A percentile compares a stretch with the other conserved stretches of the same genome.
phyloP scores from a whole-genome alignment of 2,329 filamentous ascomycete species.

The Endoconidiophora laricicola region DNA sequence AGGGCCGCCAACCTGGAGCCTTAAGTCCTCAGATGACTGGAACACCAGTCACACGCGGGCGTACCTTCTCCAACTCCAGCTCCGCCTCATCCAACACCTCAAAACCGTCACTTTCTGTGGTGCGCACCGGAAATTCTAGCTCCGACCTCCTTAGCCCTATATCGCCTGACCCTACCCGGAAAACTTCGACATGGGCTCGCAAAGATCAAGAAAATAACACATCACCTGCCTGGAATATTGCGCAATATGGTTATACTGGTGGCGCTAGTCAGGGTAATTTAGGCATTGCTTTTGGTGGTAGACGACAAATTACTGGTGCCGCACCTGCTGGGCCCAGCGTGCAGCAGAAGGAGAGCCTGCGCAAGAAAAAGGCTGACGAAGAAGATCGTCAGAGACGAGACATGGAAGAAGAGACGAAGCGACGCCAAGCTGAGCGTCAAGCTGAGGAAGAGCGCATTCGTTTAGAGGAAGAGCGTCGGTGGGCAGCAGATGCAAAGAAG shows the following conservation, averaged over 20 bases:
- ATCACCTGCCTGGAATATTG: conserved; percentile 90
- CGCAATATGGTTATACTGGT: conserved; percentile 96
- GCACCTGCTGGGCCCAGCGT: conserved; percentile 63
- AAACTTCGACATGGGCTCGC: conserved; percentile 67
- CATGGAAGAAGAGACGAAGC: conserved; percentile 35
- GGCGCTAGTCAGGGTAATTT: conserved; percentile 92
- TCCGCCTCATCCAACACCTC: conserved; percentile 37
- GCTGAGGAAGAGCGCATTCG: conserved; percentile 46
- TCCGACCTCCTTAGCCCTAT: conserved; percentile 42
- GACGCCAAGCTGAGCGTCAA: conserved; percentile 29
- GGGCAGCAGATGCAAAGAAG: conserved; percentile 48
- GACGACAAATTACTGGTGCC: conserved; percentile 80
- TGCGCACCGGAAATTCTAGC: conserved; percentile 35
- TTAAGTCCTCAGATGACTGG: conserved; percentile 54
- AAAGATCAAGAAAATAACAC: conserved; percentile 66
- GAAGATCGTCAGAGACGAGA: conserved; percentile 41
- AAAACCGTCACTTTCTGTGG: conserved; percentile 25
- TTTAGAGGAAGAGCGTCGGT: conserved; percentile 46
- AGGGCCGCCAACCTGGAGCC: conserved; percentile 35
- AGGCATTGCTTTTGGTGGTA: conserved; percentile 78
- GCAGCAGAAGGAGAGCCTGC: conserved; percentile 64
- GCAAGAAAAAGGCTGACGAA: conserved; percentile 39
- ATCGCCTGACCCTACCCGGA: conserved; percentile 31
- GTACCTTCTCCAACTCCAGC: conserved; percentile 40
- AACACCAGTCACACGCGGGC: conserved; percentile 26